Percentiles rank a stretch among this genome's conserved stretches.
Conservation (phyloP, 2,329 filamentous ascomycete species). For the Fusarium albosuccineum region DNA sequence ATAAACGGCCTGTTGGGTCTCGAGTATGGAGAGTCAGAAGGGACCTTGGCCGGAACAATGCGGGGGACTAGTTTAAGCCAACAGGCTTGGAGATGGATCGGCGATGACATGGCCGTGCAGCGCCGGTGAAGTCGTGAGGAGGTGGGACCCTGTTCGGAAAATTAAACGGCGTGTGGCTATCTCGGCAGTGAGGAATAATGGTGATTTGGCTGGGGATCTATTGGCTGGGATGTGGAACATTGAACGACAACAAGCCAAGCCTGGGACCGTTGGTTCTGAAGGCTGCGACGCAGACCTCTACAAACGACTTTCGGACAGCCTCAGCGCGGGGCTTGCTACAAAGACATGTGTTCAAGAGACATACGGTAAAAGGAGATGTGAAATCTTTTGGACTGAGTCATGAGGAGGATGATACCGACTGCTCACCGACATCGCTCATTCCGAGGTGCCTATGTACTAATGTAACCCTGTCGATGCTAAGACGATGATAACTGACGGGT, state of each 20-base stretch:
- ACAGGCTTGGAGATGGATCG: conserved; percentile 8
- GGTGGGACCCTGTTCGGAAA: conserved; percentile 17
- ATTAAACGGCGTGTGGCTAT: conserved; percentile 27
- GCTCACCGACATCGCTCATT: neutral
- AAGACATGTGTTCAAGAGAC: neutral
- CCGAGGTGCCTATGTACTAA: neutral
- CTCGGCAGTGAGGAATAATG: conserved; percentile 24
- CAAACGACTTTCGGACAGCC: neutral
- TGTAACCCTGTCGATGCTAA: conserved; percentile 8
- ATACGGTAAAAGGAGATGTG: neutral
- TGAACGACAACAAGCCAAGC: neutral
- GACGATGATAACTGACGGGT: conserved; percentile 15
- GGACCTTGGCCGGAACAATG: conserved; percentile 64
- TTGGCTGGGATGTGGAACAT: neutral
- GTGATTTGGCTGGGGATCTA: conserved; percentile 7
- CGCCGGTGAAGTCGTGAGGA: neutral
- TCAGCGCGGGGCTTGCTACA: neutral
- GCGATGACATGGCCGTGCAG: conserved; percentile 12
- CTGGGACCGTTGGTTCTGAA: neutral
- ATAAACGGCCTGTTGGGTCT: conserved; percentile 69
- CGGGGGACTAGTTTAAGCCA: conserved; percentile 40
- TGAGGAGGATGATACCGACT: neutral
- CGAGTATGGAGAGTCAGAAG: conserved; percentile 74
- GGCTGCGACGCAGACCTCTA: neutral
- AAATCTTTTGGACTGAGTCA: neutral